phyloP scores from a whole-genome alignment of 306 rosid species.

The Medicago ruthenica region DNA sequence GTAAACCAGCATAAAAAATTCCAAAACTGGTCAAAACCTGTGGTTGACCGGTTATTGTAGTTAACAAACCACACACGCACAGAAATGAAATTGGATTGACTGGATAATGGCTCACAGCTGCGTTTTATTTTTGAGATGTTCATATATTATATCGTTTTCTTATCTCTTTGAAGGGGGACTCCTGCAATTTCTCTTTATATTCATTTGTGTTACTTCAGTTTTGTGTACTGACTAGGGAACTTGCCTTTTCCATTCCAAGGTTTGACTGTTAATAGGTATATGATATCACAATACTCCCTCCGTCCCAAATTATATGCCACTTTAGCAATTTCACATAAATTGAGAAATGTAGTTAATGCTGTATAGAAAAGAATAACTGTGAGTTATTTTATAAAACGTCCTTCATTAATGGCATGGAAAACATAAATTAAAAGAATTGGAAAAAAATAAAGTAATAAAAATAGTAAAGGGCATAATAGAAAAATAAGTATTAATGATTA shows the following conservation, averaged over 20 bases:
- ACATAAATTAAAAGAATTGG: too few relatives aligned
- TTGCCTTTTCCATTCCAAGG: neutral
- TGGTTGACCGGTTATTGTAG: neutral
- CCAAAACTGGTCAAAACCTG: neutral
- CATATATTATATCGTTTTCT: neutral
- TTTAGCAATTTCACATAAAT: too few relatives aligned
- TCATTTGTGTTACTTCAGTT: neutral
- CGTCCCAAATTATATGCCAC: too few relatives aligned
- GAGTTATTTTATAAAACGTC: too few relatives aligned
- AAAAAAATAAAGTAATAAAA: too few relatives aligned
- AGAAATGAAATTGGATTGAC: neutral
- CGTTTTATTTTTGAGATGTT: neutral
- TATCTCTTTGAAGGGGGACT: neutral
- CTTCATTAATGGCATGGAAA: too few relatives aligned
- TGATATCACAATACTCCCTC: too few relatives aligned
- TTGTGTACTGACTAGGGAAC: neutral
- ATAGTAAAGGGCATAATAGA: too few relatives aligned
- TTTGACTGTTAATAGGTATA: neutral
- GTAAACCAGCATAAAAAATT: neutral
- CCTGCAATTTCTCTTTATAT: too few relatives aligned
- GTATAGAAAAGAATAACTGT: too few relatives aligned
- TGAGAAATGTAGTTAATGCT: too few relatives aligned
- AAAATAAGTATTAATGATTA: too few relatives aligned
- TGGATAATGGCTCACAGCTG: neutral
- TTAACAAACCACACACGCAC: neutral